Base-by-base conservation (phyloP, 2,329 filamentous ascomycete species). In the Cryphonectria nitschkei region DNA sequence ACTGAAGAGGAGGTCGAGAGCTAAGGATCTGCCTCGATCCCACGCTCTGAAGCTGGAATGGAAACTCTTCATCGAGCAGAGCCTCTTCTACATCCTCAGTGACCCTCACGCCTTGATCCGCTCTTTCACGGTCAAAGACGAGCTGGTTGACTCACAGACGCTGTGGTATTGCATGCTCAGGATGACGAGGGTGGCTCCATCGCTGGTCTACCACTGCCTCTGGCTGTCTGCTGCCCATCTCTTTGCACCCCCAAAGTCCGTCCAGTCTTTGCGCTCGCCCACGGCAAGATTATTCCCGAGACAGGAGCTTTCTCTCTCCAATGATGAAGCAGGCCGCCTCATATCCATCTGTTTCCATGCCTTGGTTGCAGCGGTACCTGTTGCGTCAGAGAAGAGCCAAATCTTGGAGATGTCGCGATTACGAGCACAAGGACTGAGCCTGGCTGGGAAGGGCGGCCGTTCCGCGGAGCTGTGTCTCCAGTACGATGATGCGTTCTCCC, bases 121-220 rank as follows among this genome's bases (percentile, higher is more conserved):
- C 52, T 91, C 89, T 0, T 92, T 92, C 73, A 86, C 85, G 1
- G 78, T 80, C 60, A 81, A 86, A 14, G 84, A 83, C 14, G 82
- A 84, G 61, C 77, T 89, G 0, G 84, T 88, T 68, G 88, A 91
- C 77, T 90, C 88, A 0, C 87, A 88, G 67, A 87, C 85, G 19
- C 80, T 89, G 1, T 91, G 87, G 88, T 90, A 89, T 76, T 88
- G 86, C 75, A 89, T 90, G 84, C 79, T 89, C 68, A 85, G 86
- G 69, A 80, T 91, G 78, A 89, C 86, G 6, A 83, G 87, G 65
- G 84, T 85, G 58, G 84, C 85, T 22, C 87, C 88, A 5, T 87
- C 81, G 63, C 77, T 91, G 29, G 88, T 91, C 2, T 86, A 90
- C 67, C 87, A 91, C 76, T 89, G 88, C 75, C 81, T 92, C 6